Evolutionary conservation across 768 basidiomycete species (phyloP).

Genomic region (Phaeotremella skinneri): DNA sequence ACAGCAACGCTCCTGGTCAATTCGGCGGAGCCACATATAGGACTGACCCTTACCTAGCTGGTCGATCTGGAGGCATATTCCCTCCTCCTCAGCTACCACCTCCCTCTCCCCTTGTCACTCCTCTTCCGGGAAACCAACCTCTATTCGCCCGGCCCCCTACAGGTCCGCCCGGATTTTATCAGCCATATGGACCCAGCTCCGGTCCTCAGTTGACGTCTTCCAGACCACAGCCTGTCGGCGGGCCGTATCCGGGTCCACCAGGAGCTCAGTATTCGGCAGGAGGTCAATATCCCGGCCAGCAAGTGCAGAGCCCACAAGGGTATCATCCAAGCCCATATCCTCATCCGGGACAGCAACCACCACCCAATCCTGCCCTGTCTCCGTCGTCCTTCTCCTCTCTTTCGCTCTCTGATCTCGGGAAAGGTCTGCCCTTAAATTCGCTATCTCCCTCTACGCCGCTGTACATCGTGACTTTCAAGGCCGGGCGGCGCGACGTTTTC

Average conservation of each 20-base stretch:
- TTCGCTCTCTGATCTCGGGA: constrained; percentile 61
- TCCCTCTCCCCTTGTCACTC: neutral
- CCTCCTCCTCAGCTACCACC: constrained; percentile 25
- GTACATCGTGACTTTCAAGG: constrained; percentile 97
- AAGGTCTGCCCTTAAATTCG: constrained; percentile 79
- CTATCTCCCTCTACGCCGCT: constrained; percentile 84
- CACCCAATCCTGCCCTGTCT: constrained; percentile 19
- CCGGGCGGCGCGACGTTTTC: constrained; percentile 90
- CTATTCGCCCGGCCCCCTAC: neutral
- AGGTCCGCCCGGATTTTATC: constrained; percentile 2
- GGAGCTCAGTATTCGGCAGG: too few species aligned
- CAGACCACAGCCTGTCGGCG: neutral
- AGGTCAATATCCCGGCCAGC: neutral
- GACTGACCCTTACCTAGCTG: neutral
- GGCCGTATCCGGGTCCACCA: too few species aligned
- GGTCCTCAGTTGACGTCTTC: neutral
- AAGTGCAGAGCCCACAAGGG: neutral
- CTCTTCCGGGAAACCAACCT: neutral
- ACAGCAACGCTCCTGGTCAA: neutral
- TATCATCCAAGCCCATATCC: neutral
- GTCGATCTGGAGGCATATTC: neutral
- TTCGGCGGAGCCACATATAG: neutral
- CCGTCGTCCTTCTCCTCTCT: constrained; percentile 40
- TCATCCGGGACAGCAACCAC: constrained; percentile 11
- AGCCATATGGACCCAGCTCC: neutral